These are phyloP conservation scores for Pterocarpus santalinus DNA, from an alignment of 306 rosid species.

Conservation along the genomic window DNA sequence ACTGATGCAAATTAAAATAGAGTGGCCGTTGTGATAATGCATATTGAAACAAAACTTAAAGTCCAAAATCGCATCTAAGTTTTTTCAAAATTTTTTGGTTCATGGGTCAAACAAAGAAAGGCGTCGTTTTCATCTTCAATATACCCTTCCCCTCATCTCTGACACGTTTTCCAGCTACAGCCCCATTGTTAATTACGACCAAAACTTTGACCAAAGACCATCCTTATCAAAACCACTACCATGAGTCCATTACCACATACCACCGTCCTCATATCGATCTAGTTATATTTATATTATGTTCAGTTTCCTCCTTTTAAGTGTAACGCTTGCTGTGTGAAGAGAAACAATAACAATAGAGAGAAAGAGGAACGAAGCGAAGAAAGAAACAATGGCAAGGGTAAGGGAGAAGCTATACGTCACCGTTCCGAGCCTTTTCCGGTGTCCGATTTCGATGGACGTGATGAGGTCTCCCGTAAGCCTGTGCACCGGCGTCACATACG, in stretches of 20 bases:
- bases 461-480: slow-evolving; percentile 74
- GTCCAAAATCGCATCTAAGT: neutral
- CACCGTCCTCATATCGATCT: neutral
- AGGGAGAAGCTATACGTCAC: slow-evolving; percentile 57
- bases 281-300: neutral
- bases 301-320: too few species aligned
- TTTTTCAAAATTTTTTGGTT: neutral
- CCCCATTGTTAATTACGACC: neutral
- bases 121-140: slow-evolving; percentile 40
- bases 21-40: neutral
- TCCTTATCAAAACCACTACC: neutral
- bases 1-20: neutral
- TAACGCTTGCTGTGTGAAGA: neutral
- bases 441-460: slow-evolving; percentile 72
- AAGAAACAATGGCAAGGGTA: slow-evolving; percentile 52
- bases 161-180: slow-evolving; percentile 37
- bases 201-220: slow-evolving; percentile 45
- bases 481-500: slow-evolving; percentile 77
- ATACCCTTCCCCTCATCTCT: neutral
- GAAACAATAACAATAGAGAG: neutral
- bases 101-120: slow-evolving; percentile 33
- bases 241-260: neutral
- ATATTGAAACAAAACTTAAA: neutral
- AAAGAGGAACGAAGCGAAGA: neutral
- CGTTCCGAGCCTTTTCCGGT: slow-evolving; percentile 62